Percentiles rank a stretch among this genome's conserved stretches.
These are phyloP conservation scores for Castanea sativa DNA, from an alignment of 306 rosid genomes.

Conservation along the genomic window DNA sequence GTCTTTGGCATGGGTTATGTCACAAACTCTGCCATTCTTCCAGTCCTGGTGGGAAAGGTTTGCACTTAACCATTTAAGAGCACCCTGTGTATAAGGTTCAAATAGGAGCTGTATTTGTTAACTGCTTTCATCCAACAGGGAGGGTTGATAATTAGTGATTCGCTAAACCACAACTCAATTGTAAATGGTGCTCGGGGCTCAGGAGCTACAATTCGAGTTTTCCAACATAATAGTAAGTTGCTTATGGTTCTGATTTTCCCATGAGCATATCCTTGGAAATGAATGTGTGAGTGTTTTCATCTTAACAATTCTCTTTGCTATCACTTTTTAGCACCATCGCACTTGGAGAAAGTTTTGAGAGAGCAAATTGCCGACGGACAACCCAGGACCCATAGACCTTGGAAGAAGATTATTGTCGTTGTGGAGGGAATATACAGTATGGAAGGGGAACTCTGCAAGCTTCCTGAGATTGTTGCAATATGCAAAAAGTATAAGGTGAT, in stretches of 20 bases:
- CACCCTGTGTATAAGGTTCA: background rate
- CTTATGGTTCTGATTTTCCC: background rate
- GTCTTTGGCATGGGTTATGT: slow-evolving; percentile 94
- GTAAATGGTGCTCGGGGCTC: slow-evolving; percentile 95
- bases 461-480: slow-evolving; percentile 82
- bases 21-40: slow-evolving; percentile 87
- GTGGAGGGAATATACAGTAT: slow-evolving; percentile 96
- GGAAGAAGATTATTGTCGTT: slow-evolving; percentile 86
- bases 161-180: slow-evolving; percentile 86
- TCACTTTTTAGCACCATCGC: slow-evolving; percentile 63
- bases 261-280: background rate
- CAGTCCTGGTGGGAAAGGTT: slow-evolving; percentile 77
- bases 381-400: slow-evolving; percentile 90
- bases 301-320: background rate
- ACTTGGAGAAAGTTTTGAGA: slow-evolving; percentile 81
- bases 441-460: slow-evolving; percentile 98
- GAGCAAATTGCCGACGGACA: slow-evolving; percentile 95
- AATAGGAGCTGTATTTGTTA: background rate
- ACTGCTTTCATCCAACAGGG: slow-evolving; percentile 44
- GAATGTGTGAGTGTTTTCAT: background rate
- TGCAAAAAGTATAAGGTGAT: slow-evolving; percentile 84
- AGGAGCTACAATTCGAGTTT: slow-evolving; percentile 86
- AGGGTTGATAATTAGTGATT: slow-evolving; percentile 84
- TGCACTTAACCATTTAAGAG: background rate
- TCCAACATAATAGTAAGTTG: slow-evolving; percentile 68